phyloP scores from a whole-genome alignment of 345 rosid species.

The Gossypium ekmanianum region DNA sequence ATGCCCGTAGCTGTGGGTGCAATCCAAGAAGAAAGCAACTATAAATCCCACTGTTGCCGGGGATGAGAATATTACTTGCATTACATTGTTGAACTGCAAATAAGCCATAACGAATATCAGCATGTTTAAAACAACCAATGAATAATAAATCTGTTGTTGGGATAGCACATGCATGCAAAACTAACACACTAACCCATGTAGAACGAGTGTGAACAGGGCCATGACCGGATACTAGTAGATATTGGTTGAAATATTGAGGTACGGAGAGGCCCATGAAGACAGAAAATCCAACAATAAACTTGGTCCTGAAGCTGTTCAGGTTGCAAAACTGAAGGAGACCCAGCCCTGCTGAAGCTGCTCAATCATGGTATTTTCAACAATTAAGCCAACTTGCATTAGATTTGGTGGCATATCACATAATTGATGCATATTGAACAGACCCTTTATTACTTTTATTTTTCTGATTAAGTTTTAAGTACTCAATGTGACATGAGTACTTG shows the following conservation, averaged over 20 bases:
- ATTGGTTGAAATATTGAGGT: constrained; percentile 71
- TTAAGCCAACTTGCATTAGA: too few species aligned
- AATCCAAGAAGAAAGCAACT: constrained; percentile 56
- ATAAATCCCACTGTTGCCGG: constrained; percentile 68
- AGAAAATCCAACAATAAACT: constrained; percentile 75
- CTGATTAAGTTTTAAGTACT: too few species aligned
- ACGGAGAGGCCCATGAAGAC: constrained; percentile 84
- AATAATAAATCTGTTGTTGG: not conserved
- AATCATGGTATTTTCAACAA: not conserved
- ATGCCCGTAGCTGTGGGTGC: constrained; percentile 55
- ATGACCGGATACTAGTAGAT: constrained; percentile 48
- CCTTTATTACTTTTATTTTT: not conserved
- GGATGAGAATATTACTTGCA: constrained; percentile 88
- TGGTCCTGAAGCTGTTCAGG: constrained; percentile 82
- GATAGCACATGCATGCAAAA: not conserved
- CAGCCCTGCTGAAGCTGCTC: constrained; percentile 79
- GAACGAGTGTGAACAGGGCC: constrained; percentile 68
- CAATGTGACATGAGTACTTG: too few species aligned
- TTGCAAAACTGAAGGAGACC: constrained; percentile 79
- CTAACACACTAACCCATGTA: constrained; percentile 45
- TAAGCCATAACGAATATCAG: constrained; percentile 11
- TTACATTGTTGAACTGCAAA: constrained; percentile 70
- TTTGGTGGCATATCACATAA: too few species aligned
- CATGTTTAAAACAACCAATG: not conserved
- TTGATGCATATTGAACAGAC: not conserved